Percentiles rank a stretch among this genome's conserved stretches.
Conservation (phyloP, 306 rosid genomes). For the Malus fusca region DNA sequence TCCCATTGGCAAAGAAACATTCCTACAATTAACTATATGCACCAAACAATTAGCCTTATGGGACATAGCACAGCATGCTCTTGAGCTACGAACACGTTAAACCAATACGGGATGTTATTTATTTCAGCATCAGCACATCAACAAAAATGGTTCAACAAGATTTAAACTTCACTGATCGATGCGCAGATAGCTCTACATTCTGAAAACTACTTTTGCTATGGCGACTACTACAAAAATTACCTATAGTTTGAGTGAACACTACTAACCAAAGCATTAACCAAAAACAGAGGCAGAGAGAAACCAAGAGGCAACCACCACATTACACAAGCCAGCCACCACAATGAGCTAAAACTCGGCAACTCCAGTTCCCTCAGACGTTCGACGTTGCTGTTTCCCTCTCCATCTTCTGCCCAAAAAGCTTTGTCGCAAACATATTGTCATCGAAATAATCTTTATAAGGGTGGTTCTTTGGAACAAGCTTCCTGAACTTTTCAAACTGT, state of each 20-base stretch:
- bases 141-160: background rate
- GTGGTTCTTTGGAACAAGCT: slow-evolving; percentile 71
- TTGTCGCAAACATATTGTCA: slow-evolving; percentile 60
- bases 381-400: slow-evolving; percentile 32
- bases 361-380: slow-evolving; percentile 27
- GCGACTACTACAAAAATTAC: background rate
- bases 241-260: background rate
- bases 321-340: slow-evolving; percentile 13
- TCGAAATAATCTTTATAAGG: slow-evolving; percentile 70
- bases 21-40: background rate
- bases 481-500: slow-evolving; percentile 62
- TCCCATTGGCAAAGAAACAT: background rate
- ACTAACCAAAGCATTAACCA: background rate
- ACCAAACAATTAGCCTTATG: background rate
- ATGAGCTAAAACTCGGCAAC: background rate
- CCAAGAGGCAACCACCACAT: slow-evolving; percentile 24
- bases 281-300: background rate
- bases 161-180: background rate
- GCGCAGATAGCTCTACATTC: background rate
- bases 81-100: background rate
- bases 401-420: slow-evolving; percentile 38
- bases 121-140: background rate
- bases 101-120: background rate
- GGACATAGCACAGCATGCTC: background rate
- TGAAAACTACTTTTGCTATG: background rate